These are phyloP conservation scores for Kwoniella newhampshirensis DNA, from an alignment of 768 basidiomycete species.

Conservation along the genomic window DNA sequence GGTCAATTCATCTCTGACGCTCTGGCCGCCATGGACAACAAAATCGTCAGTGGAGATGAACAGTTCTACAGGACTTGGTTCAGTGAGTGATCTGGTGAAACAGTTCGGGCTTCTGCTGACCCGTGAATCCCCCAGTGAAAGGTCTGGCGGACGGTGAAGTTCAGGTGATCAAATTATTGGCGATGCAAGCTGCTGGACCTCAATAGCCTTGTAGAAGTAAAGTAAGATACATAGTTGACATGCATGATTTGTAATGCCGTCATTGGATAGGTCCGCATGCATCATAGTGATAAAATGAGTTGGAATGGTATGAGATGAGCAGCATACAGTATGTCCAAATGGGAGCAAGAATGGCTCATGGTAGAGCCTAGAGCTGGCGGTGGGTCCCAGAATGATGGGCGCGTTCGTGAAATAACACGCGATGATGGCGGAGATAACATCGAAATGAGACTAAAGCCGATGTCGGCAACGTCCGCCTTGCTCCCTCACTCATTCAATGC, in stretches of 20 bases:
- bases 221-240: background rate
- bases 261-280: too few species aligned
- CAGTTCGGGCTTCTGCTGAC: background rate
- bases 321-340: too few species aligned
- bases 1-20: conserved; percentile 64
- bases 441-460: too few species aligned
- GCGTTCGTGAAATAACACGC: too few species aligned
- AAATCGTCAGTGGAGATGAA: conserved; percentile 49
- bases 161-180: conserved; percentile 33
- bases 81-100: conserved; percentile 29
- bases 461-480: too few species aligned
- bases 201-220: background rate
- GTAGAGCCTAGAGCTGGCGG: too few species aligned
- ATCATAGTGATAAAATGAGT: too few species aligned
- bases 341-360: too few species aligned
- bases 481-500: too few species aligned
- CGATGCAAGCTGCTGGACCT: conserved; percentile 15
- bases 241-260: background rate
- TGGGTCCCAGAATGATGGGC: too few species aligned
- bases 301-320: too few species aligned
- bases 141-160: conserved; percentile 60
- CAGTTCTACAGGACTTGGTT: conserved; percentile 58
- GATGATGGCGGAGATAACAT: too few species aligned
- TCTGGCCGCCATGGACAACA: conserved; percentile 52
- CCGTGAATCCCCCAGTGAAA: conserved; percentile 24